A percentile compares a stretch with the other conserved stretches of the same genome.
Evolutionary conservation across 805 yeast species (phyloP).

Genomic region (Saccharomycopsis fodiens): DNA sequence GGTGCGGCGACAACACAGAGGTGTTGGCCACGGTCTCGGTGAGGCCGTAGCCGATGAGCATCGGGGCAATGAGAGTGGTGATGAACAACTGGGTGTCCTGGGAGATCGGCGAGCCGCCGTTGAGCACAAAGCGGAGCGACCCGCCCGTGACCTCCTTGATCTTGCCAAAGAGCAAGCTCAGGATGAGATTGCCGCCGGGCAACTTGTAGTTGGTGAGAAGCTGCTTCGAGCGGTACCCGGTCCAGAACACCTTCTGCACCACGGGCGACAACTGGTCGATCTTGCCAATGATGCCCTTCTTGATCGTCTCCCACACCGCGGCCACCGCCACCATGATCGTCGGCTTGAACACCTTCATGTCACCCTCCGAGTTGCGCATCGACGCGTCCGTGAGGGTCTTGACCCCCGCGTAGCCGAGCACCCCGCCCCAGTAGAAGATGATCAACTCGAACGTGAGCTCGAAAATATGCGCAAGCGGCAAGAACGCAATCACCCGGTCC

Average conservation of each 20-base stretch:
- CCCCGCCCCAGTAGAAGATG: conserved; percentile 82
- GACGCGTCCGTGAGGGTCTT: conserved; percentile 83
- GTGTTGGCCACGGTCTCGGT: conserved; percentile 95
- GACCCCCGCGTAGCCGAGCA: conserved; percentile 85
- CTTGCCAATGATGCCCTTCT: conserved; percentile 83
- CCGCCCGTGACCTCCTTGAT: conserved; percentile 96
- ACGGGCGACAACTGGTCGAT: conserved; percentile 56
- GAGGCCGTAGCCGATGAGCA: conserved; percentile 92
- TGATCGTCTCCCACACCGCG: conserved; percentile 94
- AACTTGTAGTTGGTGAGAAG: conserved; percentile 54
- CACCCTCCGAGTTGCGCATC: conserved; percentile 80
- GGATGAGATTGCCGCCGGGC: conserved; percentile 69
- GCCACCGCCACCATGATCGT: conserved; percentile 98
- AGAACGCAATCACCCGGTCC: conserved; percentile 78
- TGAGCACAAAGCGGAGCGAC: conserved; percentile 57
- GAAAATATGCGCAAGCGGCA: conserved; percentile 95
- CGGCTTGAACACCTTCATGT: conserved; percentile 79
- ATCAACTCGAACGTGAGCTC: conserved; percentile 83
- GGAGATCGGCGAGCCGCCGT: conserved; percentile 92
- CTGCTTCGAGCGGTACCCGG: conserved; percentile 69
- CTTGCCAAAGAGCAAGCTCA: conserved; percentile 71
- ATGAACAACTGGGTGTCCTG: conserved; percentile 76
- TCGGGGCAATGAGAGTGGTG: conserved; percentile 66
- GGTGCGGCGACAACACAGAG: conserved; percentile 54
- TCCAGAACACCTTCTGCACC: conserved; percentile 82